phyloP scores from a whole-genome alignment of 805 yeast genomes.

The Naumovozyma castellii region DNA sequence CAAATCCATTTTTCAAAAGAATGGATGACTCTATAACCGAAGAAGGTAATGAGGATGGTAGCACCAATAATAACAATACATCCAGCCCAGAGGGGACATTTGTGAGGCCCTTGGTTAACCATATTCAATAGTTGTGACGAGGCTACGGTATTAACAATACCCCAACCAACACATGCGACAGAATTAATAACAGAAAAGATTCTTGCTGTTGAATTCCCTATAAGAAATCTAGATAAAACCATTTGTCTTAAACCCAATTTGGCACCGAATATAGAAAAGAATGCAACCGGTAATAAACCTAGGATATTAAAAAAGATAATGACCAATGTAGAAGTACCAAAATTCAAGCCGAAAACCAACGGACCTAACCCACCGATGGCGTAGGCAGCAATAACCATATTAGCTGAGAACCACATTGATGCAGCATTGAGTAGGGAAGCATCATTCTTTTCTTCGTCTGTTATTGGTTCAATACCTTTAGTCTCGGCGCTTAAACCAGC shows the following conservation, averaged over 20 bases:
- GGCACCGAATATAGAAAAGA: conserved; percentile 74
- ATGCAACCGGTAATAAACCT: conserved; percentile 77
- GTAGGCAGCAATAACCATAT: conserved; percentile 75
- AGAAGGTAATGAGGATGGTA: conserved; percentile 65
- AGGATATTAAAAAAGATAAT: conserved; percentile 26
- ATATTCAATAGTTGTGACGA: conserved; percentile 76
- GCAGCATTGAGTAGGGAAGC: conserved; percentile 60
- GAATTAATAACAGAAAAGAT: conserved; percentile 68
- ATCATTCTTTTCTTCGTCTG: conserved; percentile 68
- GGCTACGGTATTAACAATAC: conserved; percentile 83
- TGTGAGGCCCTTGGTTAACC: conserved; percentile 46
- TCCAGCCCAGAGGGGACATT: conserved; percentile 85
- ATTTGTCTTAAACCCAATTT: conserved; percentile 81
- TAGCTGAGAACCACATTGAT: conserved; percentile 86
- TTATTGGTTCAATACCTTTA: conserved; percentile 72
- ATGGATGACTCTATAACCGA: conserved; percentile 80
- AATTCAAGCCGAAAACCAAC: conserved; percentile 49
- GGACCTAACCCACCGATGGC: conserved; percentile 67
- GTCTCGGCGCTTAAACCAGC: conserved; percentile 38
- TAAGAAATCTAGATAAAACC: conserved; percentile 66
- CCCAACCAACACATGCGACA: conserved; percentile 90
- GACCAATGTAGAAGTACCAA: conserved; percentile 12
- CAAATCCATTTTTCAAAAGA: conserved; percentile 76
- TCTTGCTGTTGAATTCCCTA: conserved; percentile 68
- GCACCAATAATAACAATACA: conserved; percentile 59